Evolutionary conservation across 805 yeast species (phyloP), one percentile per base, ranked within the genome.

Genomic region (Sungouiella blattae): DNA sequence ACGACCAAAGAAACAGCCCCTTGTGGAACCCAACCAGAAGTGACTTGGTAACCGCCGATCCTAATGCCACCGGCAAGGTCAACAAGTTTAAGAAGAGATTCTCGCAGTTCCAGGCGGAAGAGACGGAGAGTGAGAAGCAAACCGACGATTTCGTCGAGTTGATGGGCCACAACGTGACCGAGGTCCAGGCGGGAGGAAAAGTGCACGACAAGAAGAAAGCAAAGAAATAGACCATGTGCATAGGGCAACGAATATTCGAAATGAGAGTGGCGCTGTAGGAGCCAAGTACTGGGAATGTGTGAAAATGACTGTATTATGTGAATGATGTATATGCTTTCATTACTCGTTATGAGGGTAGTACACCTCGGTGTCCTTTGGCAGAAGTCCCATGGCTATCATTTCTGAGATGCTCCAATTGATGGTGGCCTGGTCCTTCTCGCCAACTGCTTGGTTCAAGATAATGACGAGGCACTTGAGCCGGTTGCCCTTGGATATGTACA

Each of bases 1-100:
- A 80, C 34, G 98, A 93, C 61, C 95, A 85, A 70, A 78, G 96
- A 63, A 86, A 85, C 52, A 80, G 78, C 52, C 78, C 88, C 23
- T 60, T 85, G 36, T 93, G 97, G 96, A 93, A 93, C 62, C 87
- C 88, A 34, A 76, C 84, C 43, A 78, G 89, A 62, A 77, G 84
- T 15, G 93, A 87, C 58, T 67, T 86, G 50, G 75, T 75, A 33
- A 74, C 80, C 29, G 72, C 77, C 23, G 95, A 86, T 60, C 82
- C 85, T n/a, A 85, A 78, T 57, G 85, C 93, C 11, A 81, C 86
- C 34, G 95, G 95, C 50, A 82, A 80, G 59, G 65, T 89, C 52
- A 79, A 75, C 59, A 81, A 75, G 58, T 85, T 84, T 71, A 83
- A 77, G 58, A 75, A 77, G 58, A 83, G 73, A 57, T 85, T 73